Conservation (phyloP, 2,329 filamentous ascomycete species). For the Aotearoamyces nothofagi region DNA sequence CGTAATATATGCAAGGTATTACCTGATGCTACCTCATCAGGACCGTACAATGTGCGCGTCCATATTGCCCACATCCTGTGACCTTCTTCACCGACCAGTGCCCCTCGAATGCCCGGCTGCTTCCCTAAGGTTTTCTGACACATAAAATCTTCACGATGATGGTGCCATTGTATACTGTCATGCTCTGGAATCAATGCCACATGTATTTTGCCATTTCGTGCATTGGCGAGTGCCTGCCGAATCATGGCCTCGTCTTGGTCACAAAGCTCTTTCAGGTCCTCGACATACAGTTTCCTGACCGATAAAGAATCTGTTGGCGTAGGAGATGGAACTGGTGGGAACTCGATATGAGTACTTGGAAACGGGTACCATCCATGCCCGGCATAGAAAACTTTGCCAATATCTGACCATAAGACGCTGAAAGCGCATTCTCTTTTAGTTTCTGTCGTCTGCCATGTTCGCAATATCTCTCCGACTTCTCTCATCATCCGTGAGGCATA, state of each 20-base stretch:
- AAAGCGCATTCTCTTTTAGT: conserved; percentile 35
- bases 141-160: conserved; percentile 69
- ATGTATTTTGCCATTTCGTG: conserved; percentile 26
- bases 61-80: conserved; percentile 61
- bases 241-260: conserved; percentile 48
- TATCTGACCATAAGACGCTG: conserved; percentile 75
- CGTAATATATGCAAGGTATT: conserved; percentile 59
- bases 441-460: conserved; percentile 33
- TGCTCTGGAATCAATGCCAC: conserved; percentile 56
- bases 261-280: conserved; percentile 47
- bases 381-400: conserved; percentile 72
- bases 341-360: conserved; percentile 54
- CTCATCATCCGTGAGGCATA: conserved; percentile 67
- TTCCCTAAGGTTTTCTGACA: conserved; percentile 42
- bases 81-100: conserved; percentile 39
- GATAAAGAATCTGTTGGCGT: conserved; percentile 8
- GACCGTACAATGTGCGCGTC: conserved; percentile 49
- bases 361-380: conserved; percentile 63
- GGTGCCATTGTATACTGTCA: conserved; percentile 60
- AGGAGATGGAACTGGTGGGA: conserved; percentile 27
- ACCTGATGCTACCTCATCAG: conserved; percentile 26
- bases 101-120: conserved; percentile 50
- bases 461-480: conserved; percentile 41
- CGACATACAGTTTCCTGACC: conserved; percentile 34
- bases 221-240: conserved; percentile 30